Evolutionary conservation across 257 asterid genomes (phyloP).

Genomic region (Ilex asprella): DNA sequence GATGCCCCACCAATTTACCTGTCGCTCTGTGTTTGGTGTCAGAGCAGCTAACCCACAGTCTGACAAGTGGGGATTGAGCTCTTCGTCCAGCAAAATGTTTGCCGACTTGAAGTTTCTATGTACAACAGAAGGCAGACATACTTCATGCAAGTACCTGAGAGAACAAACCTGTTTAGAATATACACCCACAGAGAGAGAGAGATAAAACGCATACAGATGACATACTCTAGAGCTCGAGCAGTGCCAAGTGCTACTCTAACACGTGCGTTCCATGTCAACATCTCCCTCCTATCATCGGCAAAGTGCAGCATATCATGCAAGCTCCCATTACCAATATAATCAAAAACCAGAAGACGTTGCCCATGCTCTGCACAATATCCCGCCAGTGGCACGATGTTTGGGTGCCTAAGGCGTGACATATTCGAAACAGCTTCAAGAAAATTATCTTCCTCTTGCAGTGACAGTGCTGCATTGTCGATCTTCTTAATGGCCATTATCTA

Average conservation of each 20-base stretch:
- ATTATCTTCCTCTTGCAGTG: constrained; percentile 89
- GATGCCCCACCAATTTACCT: constrained; percentile 40
- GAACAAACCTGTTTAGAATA: constrained; percentile 13
- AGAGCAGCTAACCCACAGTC: constrained; percentile 90
- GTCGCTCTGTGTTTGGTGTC: constrained; percentile 84
- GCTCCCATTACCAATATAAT: constrained; percentile 69
- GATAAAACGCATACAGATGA: constrained; percentile 9
- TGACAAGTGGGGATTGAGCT: constrained; percentile 86
- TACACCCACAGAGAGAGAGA: constrained; percentile 1
- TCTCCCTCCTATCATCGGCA: constrained; percentile 77
- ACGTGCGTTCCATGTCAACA: constrained; percentile 95
- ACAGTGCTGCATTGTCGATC: constrained; percentile 77
- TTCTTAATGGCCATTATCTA: constrained; percentile 84
- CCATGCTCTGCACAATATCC: constrained; percentile 95
- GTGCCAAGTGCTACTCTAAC: constrained; percentile 96
- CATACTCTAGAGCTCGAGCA: constrained; percentile 97
- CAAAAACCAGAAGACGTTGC: constrained; percentile 86
- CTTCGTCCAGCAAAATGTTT: constrained; percentile 86
- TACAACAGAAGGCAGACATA: constrained; percentile 83
- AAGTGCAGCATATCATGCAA: constrained; percentile 94
- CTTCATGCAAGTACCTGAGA: constrained; percentile 94
- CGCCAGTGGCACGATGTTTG: constrained; percentile 71
- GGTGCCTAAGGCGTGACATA: constrained; percentile 89
- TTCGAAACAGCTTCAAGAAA: constrained; percentile 82
- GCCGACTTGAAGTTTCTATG: constrained; percentile 91